These are phyloP conservation scores for Crithidia sp. DNA, from an alignment of 208 protist species.

Conservation along the genomic window DNA sequence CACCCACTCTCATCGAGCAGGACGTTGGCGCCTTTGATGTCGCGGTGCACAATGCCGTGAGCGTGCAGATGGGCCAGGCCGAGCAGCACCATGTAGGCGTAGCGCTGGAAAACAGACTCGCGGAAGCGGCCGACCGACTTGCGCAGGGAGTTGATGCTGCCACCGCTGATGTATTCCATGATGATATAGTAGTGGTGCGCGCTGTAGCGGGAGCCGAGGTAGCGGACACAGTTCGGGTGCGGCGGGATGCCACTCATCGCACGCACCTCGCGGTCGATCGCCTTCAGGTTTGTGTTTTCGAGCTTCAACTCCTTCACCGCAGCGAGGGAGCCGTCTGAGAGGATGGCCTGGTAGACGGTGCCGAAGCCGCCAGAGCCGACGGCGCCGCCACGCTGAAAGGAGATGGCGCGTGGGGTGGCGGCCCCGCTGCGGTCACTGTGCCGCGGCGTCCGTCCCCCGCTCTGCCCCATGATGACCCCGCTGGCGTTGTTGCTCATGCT, in stretches of 20 bases:
- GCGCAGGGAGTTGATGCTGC: constrained; percentile 75
- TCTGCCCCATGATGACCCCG: constrained; percentile 7
- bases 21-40: constrained; percentile 93
- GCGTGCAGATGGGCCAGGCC: constrained; percentile 78
- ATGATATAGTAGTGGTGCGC: constrained; percentile 79
- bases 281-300: constrained; percentile 52
- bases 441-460: constrained; percentile 29
- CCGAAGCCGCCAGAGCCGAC: constrained; percentile 80
- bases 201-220: constrained; percentile 71
- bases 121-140: constrained; percentile 60
- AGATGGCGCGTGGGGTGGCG: constrained; percentile 36
- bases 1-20: constrained; percentile 83
- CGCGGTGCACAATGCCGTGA: constrained; percentile 86
- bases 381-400: constrained; percentile 63
- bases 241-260: constrained; percentile 72
- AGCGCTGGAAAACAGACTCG: constrained; percentile 77
- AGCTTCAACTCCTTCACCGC: constrained; percentile 82
- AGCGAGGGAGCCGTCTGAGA: constrained; percentile 65
- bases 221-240: constrained; percentile 81
- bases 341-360: constrained; percentile 74
- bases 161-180: constrained; percentile 89
- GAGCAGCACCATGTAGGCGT: constrained; percentile 74
- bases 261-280: constrained; percentile 74
- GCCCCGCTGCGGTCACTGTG: constrained; percentile 25
- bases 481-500: neutral